Evolutionary conservation across 352 stramenopile genomes (phyloP).

Genomic region (Elongisporangium undulatum): DNA sequence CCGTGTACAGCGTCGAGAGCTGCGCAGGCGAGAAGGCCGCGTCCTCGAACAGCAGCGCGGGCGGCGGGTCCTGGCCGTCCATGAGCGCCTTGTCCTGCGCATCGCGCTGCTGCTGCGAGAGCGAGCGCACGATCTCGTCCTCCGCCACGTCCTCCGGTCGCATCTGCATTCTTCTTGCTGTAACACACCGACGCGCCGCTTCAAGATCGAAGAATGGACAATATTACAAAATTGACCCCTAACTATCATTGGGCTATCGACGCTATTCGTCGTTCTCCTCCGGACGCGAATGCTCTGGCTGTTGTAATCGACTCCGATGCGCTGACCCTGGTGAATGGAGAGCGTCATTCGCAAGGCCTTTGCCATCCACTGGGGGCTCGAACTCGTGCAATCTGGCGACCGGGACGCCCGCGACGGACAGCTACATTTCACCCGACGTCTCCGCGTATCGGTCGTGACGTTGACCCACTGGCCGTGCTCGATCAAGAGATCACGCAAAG

Average conservation of each 20-base stretch:
- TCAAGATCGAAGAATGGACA: background rate
- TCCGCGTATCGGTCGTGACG: constrained; percentile 85
- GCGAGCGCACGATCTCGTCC: constrained; percentile 40
- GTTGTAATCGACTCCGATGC: background rate
- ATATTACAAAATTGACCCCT: background rate
- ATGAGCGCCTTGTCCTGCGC: background rate
- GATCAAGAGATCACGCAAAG: constrained; percentile 62
- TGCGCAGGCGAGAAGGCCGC: constrained; percentile 38
- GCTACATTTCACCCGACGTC: too few relatives aligned
- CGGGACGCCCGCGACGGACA: too few relatives aligned
- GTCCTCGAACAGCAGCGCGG: constrained; percentile 45
- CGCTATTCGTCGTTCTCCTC: too few relatives aligned
- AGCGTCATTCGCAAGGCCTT: too few relatives aligned
- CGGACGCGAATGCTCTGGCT: background rate
- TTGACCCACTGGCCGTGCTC: constrained; percentile 87
- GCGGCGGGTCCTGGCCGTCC: background rate
- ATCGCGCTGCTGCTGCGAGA: constrained; percentile 16
- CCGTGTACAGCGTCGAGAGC: constrained; percentile 49
- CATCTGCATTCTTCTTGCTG: background rate
- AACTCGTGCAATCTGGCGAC: too few relatives aligned
- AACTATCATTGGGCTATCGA: too few relatives aligned
- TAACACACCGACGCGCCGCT: background rate
- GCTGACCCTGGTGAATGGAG: background rate
- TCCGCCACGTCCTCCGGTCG: constrained; percentile 14
- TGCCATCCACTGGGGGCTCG: too few relatives aligned